Base-by-base conservation (phyloP, 2,329 filamentous ascomycete genomes). In the Blastomyces silverae region DNA sequence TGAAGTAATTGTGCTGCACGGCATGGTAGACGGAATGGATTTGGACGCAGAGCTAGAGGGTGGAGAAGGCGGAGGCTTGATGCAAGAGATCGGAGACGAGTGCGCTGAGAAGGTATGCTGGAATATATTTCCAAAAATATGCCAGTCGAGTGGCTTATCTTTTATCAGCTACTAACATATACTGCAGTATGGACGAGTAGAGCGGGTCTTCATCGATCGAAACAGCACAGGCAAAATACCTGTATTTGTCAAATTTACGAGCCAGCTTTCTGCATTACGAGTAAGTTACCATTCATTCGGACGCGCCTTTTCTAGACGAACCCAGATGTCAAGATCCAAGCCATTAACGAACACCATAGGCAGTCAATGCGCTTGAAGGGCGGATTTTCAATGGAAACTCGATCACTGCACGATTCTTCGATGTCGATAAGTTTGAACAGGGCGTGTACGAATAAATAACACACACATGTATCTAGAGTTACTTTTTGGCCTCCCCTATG, bases 21-120 rank as follows among this genome's bases (percentile, higher is more conserved):
- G 90, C 61, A 97, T 97, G 90, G 83, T 97, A 1, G 87, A 94
- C 67, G 90, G 89, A 6, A 87, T 97, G 81, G 84, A 96, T 73
- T 79, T 96, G 56, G 84, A 88, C 65, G 82, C 81, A n/a, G 93
- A 97, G 75, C 85, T 96, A 60, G 85, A 87, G 66, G 79, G 82
- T 15, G 78, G 80, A 22, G 83, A 85, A 44, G 83, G 83, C 63
- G 81, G 81, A 15, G 83, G 84, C 17, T 79, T 99, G 61, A 88
- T 93, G 70, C 93, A 97, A 78, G 92, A 97, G 75, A 97, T 99
- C 76, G 94, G 94, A 7, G 91, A 97, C 72, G 91, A 96, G 74
- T 97, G 95, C 76, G 88, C 87, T 61, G 86, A 91, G 69, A 92
- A 92, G 82, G 85, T 88, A 73, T 44, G 28, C 15, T 46, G 22